Evolutionary conservation across 202 grass and related monocot genomes (phyloP).

Genomic region (Setaria italica): DNA sequence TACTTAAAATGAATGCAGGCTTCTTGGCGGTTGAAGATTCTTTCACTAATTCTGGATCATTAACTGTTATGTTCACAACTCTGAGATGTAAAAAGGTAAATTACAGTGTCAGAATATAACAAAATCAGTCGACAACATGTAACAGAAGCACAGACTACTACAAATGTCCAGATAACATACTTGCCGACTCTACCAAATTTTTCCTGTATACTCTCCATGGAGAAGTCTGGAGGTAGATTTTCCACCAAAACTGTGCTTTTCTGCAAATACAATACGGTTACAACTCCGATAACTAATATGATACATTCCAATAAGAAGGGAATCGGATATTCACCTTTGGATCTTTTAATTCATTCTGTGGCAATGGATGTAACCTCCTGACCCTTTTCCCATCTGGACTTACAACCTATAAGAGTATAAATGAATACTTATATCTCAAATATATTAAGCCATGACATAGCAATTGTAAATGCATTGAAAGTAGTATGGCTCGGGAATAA

Average conservation of each 20-base stretch:
- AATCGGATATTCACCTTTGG: constrained; percentile 51
- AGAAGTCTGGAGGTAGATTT: constrained; percentile 77
- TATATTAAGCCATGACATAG: constrained; percentile 2
- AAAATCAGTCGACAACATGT: constrained; percentile 5
- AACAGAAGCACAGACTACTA: background rate
- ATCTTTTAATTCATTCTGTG: constrained; percentile 58
- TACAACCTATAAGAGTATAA: constrained; percentile 66
- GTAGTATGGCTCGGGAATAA: no score
- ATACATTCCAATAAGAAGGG: constrained; percentile 23
- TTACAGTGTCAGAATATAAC: constrained; percentile 41
- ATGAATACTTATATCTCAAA: constrained; percentile 16
- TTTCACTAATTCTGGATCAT: constrained; percentile 59
- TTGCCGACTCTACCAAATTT: constrained; percentile 75
- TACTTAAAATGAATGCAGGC: constrained; percentile 54
- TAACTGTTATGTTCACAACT: constrained; percentile 73
- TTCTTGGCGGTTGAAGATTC: constrained; percentile 59
- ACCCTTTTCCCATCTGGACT: constrained; percentile 86
- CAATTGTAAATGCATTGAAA: background rate
- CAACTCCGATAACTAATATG: constrained; percentile 33
- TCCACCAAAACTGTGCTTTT: constrained; percentile 76
- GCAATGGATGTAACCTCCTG: constrained; percentile 71
- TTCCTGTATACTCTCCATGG: constrained; percentile 65
- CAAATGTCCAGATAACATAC: constrained; percentile 52
- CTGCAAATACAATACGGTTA: constrained; percentile 53
- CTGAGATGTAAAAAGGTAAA: constrained; percentile 49